Conservation (phyloP, 2,329 filamentous ascomycete genomes). For the Falciphora oryzae region DNA sequence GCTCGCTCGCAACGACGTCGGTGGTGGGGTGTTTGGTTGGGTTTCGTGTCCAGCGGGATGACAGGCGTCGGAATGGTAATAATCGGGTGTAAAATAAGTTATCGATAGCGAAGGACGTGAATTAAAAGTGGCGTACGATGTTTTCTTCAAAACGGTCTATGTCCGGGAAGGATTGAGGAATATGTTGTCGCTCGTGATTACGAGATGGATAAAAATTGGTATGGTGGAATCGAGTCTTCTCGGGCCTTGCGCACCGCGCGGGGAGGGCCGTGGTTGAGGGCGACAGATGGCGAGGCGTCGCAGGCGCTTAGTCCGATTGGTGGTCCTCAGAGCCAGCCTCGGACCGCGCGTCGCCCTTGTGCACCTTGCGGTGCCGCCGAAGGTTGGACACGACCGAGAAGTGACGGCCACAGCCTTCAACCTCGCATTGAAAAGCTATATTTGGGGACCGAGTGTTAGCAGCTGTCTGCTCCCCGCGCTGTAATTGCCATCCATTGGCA, state of each 20-base stretch:
- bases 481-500: background rate
- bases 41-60: too few species aligned
- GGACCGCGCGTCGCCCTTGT: constrained; percentile 68
- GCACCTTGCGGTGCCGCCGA: constrained; percentile 90
- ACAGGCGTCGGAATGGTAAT: background rate
- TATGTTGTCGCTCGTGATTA: too few species aligned
- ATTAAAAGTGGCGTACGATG: constrained; percentile 3
- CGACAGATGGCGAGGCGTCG: too few species aligned
- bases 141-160: background rate
- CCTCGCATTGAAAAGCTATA: constrained; percentile 85
- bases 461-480: background rate
- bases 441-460: constrained; percentile 2
- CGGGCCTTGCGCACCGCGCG: too few species aligned
- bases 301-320: constrained; percentile 44
- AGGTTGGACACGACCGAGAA: constrained; percentile 98
- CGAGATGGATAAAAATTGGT: too few species aligned
- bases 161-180: background rate
- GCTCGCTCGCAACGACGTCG: too few species aligned
- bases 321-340: constrained; percentile 60
- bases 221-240: background rate
- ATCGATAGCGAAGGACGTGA: constrained; percentile 5
- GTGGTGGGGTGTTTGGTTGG: background rate
- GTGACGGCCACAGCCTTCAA: constrained; percentile 89
- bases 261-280: too few species aligned
- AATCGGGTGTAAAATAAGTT: background rate